Evolutionary conservation across 169 alveolate species (phyloP).

Genomic region (Cryptosporidium parvum): DNA sequence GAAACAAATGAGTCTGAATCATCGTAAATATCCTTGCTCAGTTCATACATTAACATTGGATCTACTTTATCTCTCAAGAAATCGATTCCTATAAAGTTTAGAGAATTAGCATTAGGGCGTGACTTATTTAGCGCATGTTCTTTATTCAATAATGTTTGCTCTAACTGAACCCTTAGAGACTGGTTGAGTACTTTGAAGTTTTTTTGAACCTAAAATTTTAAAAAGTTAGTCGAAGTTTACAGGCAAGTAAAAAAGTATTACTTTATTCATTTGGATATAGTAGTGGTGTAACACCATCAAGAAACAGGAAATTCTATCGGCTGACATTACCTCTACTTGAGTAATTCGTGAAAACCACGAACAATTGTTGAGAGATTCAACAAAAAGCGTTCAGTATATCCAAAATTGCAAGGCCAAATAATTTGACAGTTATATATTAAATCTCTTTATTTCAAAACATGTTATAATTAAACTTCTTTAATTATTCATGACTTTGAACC

Average conservation of each 20-base stretch:
- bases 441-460: background rate
- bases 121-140: conserved; percentile 54
- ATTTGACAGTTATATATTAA: background rate
- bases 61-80: background rate
- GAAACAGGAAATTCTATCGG: conserved; percentile 21
- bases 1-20: conserved; percentile 36
- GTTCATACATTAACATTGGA: background rate
- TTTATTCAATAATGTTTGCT: conserved; percentile 48
- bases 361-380: background rate
- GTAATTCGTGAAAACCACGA: conserved; percentile 57
- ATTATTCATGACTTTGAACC: background rate
- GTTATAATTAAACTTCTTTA: background rate
- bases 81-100: conserved; percentile 10
- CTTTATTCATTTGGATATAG: conserved; percentile 5
- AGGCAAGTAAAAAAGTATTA: background rate
- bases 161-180: conserved; percentile 76
- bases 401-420: background rate
- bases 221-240: background rate
- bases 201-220: conserved; percentile 32
- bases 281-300: conserved; percentile 71
- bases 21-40: conserved; percentile 46
- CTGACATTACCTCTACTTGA: conserved; percentile 62
- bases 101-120: conserved; percentile 30
- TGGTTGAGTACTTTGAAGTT: conserved; percentile 75
- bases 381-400: conserved; percentile 4